Percentiles rank a stretch among this genome's conserved stretches.
phyloP scores from a whole-genome alignment of 495 filamentous ascomycete genomes.

The Penicillium ochrochloron region DNA sequence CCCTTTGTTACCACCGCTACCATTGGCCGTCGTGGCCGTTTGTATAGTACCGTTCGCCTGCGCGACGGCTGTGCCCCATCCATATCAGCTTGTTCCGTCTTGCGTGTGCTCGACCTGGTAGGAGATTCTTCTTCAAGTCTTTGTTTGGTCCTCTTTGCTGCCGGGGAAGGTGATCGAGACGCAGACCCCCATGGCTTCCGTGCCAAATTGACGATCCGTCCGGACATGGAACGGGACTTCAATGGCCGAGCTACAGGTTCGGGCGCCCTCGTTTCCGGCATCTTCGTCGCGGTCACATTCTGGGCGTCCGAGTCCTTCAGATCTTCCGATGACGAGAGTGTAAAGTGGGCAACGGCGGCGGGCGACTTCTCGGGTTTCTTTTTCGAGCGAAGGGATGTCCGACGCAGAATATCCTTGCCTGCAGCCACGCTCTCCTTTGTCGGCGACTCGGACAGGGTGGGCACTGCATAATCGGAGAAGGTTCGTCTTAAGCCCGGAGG shows the following conservation, averaged over 20 bases:
- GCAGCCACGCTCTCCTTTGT: slow-evolving; percentile 52
- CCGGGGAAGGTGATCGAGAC: slow-evolving; percentile 66
- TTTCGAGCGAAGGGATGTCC: slow-evolving; percentile 49
- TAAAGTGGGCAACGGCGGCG: slow-evolving; percentile 44
- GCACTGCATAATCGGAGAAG: slow-evolving; percentile 49
- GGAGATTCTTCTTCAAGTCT: slow-evolving; percentile 43
- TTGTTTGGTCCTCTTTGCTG: slow-evolving; percentile 43
- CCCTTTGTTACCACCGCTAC: slow-evolving; percentile 52
- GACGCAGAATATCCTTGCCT: slow-evolving; percentile 52
- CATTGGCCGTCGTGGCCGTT: slow-evolving; percentile 56
- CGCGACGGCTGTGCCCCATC: slow-evolving; percentile 37
- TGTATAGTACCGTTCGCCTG: slow-evolving; percentile 47
- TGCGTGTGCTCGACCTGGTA: slow-evolving; percentile 25
- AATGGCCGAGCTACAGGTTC: slow-evolving; percentile 49
- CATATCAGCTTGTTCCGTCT: slow-evolving; percentile 34
- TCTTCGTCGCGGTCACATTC: slow-evolving; percentile 21
- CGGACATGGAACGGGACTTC: slow-evolving; percentile 59
- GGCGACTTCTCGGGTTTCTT: slow-evolving; percentile 31
- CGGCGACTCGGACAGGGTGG: slow-evolving; percentile 39
- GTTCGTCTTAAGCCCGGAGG: slow-evolving; percentile 46
- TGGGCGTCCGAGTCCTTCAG: slow-evolving; percentile 34
- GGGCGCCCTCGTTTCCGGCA: slow-evolving; percentile 42
- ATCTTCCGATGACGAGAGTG: slow-evolving; percentile 42
- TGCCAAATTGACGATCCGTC: slow-evolving; percentile 68
- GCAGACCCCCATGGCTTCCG: slow-evolving; percentile 70